These are phyloP conservation scores for Wickerhamomyces strasburgensis DNA, from an alignment of 805 yeast species.

Conservation along the genomic window DNA sequence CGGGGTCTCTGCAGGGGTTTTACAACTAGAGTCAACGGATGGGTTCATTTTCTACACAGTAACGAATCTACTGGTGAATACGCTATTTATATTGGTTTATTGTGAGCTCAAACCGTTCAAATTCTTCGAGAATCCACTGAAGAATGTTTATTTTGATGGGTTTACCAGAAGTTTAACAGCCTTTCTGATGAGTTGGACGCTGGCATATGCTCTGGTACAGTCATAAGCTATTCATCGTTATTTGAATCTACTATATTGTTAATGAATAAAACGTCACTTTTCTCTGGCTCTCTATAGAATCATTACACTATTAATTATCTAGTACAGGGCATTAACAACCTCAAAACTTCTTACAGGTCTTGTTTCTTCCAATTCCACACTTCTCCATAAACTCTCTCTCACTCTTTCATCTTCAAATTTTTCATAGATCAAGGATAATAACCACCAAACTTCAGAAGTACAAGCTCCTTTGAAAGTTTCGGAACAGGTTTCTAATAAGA, in stretches of 20 bases:
- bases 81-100: constrained; percentile 8
- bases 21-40: constrained; percentile 20
- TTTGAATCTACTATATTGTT: not conserved
- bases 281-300: too few relatives aligned
- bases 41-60: constrained; percentile 20
- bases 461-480: constrained; percentile 37
- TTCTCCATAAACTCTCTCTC: constrained; percentile 51
- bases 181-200: constrained; percentile 23
- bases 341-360: constrained; percentile 45
- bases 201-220: constrained; percentile 24
- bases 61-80: constrained; percentile 4
- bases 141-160: constrained; percentile 11
- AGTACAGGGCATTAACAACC: not conserved
- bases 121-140: constrained; percentile 15
- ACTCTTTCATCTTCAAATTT: constrained; percentile 42
- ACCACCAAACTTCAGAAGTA: constrained; percentile 65
- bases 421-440: constrained; percentile 59
- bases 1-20: constrained; percentile 22
- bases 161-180: constrained; percentile 18
- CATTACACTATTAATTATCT: not conserved
- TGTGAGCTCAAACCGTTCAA: constrained; percentile 4
- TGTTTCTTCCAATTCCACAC: constrained; percentile 58
- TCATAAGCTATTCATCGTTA: constrained; percentile 4
- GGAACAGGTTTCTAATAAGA: constrained; percentile 33
- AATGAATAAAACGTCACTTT: too few relatives aligned